Evolutionary conservation across 2,329 filamentous ascomycete genomes (phyloP).

Genomic region (Tolypocladium amazonense): DNA sequence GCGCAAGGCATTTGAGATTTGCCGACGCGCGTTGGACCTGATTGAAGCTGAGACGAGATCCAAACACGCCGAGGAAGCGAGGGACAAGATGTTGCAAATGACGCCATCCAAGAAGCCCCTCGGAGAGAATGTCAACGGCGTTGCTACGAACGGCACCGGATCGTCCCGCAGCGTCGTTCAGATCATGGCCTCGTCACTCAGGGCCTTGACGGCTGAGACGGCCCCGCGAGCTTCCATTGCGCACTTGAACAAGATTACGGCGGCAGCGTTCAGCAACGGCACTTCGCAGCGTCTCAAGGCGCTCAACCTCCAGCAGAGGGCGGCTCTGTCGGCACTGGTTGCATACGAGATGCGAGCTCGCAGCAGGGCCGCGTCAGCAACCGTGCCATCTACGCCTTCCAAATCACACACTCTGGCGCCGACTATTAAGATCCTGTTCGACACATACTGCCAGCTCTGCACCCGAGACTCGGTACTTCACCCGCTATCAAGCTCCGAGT

Average conservation of each 20-base stretch:
- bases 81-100: constrained; percentile 44
- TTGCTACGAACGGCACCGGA: constrained; percentile 20
- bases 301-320: constrained; percentile 93
- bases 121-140: constrained; percentile 67
- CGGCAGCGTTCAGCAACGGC: constrained; percentile 82
- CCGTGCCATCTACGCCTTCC: constrained; percentile 42
- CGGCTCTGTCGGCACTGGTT: constrained; percentile 78
- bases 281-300: constrained; percentile 73
- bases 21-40: constrained; percentile 77
- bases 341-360: constrained; percentile 72
- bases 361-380: constrained; percentile 30
- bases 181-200: constrained; percentile 43
- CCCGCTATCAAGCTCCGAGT: constrained; percentile 82
- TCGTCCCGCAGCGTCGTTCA: constrained; percentile 32
- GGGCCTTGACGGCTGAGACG: constrained; percentile 58
- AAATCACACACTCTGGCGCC: constrained; percentile 55
- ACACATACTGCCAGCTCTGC: constrained; percentile 74
- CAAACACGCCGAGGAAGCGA: constrained; percentile 55
- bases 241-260: constrained; percentile 85
- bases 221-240: constrained; percentile 83
- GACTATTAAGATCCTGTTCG: constrained; percentile 74
- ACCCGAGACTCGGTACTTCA: constrained; percentile 82
- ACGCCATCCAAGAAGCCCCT: constrained; percentile 68
- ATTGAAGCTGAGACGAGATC: constrained; percentile 75
- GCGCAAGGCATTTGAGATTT: constrained; percentile 91